Evolutionary conservation across 768 basidiomycete species (phyloP).

Genomic region (Tylopilus subfusipes): DNA sequence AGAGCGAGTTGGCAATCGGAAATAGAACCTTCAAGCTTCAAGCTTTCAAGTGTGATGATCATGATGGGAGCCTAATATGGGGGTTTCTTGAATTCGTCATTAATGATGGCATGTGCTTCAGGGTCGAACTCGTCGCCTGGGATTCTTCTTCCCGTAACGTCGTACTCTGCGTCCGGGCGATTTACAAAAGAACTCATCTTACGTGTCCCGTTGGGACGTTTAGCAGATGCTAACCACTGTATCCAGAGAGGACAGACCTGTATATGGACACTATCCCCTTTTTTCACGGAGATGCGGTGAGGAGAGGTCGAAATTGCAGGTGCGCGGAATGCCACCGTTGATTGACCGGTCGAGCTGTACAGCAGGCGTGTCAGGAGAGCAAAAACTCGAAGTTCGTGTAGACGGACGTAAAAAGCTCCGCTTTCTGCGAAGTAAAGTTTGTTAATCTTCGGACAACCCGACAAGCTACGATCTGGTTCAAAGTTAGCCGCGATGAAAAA

Average conservation of each 20-base stretch:
- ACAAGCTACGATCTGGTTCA: constrained; percentile 57
- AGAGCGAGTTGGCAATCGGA: not conserved
- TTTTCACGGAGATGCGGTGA: constrained; percentile 32
- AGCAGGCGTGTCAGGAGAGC: constrained; percentile 4
- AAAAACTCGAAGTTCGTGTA: constrained; percentile 21
- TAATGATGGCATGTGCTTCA: constrained; percentile 57
- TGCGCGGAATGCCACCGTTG: constrained; percentile 60
- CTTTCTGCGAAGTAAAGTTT: constrained; percentile 48
- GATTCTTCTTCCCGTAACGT: constrained; percentile 51
- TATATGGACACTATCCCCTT: constrained; percentile 55
- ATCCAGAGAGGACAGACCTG: constrained; percentile 39
- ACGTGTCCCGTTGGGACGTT: constrained; percentile 5
- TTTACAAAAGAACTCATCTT: constrained; percentile 68
- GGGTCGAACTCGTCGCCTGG: constrained; percentile 49
- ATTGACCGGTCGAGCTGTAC: constrained; percentile 40
- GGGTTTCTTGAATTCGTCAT: constrained; percentile 62
- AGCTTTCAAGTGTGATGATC: not conserved
- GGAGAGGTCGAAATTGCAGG: constrained; percentile 29
- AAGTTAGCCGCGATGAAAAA: not conserved
- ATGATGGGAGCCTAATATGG: constrained; percentile 30
- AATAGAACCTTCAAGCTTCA: too few relatives aligned
- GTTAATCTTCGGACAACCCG: constrained; percentile 62
- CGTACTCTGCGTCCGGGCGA: constrained; percentile 48
- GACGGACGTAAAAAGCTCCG: constrained; percentile 53
- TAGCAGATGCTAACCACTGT: not conserved